phyloP scores from a whole-genome alignment of 345 rosid species.

The Pistacia atlantica region DNA sequence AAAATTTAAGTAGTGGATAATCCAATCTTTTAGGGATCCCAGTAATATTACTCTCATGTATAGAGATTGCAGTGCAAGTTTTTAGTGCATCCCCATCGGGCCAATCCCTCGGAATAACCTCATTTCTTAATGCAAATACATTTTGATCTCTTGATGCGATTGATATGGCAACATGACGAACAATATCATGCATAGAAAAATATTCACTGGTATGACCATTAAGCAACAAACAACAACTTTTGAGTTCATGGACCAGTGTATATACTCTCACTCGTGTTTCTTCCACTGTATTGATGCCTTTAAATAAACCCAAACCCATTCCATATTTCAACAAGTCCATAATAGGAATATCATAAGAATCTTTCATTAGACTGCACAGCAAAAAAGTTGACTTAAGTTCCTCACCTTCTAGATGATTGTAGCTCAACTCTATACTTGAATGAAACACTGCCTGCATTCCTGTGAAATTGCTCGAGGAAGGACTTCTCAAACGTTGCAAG shows the following conservation, averaged over 20 bases:
- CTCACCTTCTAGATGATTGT: constrained; percentile 21
- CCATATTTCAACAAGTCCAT: neutral
- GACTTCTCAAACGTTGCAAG: neutral
- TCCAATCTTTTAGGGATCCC: neutral
- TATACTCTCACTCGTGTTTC: constrained; percentile 19
- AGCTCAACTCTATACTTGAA: constrained; percentile 27
- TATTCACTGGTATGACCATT: neutral
- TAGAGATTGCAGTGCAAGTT: neutral
- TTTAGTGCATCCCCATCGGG: neutral
- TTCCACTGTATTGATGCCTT: neutral
- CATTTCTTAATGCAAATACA: neutral
- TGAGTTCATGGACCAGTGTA: constrained; percentile 23
- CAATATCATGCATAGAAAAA: constrained; percentile 22
- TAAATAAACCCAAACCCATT: constrained; percentile 29
- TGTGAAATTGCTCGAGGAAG: neutral
- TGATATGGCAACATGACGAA: constrained; percentile 24
- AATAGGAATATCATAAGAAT: neutral
- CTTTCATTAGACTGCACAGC: constrained; percentile 22
- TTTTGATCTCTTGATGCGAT: constrained; percentile 15
- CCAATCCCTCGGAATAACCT: neutral
- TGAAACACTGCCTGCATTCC: neutral
- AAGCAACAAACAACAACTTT: constrained; percentile 26
- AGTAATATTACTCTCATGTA: neutral
- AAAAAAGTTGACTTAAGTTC: constrained; percentile 33
- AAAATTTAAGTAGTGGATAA: constrained; percentile 22